phyloP scores from a whole-genome alignment of 768 basidiomycete genomes.

The Tulasnella sp. region DNA sequence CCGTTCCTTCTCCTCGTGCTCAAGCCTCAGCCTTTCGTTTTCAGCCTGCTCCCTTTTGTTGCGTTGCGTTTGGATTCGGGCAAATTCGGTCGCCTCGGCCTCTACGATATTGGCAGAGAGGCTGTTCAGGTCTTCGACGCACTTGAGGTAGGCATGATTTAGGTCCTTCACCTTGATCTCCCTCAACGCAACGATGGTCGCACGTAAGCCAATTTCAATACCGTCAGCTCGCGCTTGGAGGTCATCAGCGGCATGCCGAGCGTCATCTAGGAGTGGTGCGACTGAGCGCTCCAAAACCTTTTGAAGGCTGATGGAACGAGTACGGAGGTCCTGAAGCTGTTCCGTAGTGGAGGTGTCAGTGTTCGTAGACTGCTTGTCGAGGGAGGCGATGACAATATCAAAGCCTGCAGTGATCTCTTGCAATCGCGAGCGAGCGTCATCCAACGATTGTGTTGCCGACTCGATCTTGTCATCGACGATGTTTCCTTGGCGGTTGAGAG shows the following conservation, averaged over 20 bases:
- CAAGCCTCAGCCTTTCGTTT: constrained; percentile 25
- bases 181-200: not conserved
- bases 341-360: not conserved
- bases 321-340: not conserved
- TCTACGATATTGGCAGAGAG: not conserved
- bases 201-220: not conserved
- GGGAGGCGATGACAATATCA: not conserved
- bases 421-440: not conserved
- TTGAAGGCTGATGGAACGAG: not conserved
- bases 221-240: not conserved
- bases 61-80: not conserved
- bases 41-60: constrained; percentile 4
- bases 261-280: not conserved
- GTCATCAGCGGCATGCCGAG: not conserved
- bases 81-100: not conserved
- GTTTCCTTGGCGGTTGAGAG: not conserved
- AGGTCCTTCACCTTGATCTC: not conserved
- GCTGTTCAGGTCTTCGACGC: not conserved
- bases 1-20: constrained; percentile 24
- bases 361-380: not conserved
- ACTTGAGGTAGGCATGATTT: not conserved
- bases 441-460: not conserved
- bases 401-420: not conserved
- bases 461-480: not conserved
- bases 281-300: constrained; percentile 1